Conservation (phyloP, 306 rosid genomes). For the Cyclanthera cordifolia region DNA sequence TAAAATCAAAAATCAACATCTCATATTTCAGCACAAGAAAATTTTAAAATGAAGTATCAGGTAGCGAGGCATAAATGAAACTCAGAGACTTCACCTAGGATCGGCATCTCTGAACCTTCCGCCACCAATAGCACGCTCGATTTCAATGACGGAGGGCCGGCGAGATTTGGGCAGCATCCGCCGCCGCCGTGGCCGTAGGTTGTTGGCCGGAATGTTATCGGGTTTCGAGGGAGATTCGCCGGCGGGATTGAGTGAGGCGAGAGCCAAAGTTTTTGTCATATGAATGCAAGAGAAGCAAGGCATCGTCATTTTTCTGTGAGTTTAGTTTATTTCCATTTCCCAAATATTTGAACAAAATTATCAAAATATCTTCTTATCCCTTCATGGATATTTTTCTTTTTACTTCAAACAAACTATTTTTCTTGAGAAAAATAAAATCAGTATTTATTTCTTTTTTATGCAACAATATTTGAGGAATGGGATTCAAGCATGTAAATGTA, state of each 20-base stretch:
- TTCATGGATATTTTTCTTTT: too few species aligned
- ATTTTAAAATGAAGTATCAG: too few species aligned
- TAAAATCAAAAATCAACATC: neutral
- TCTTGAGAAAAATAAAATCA: too few species aligned
- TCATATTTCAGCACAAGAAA: too few species aligned
- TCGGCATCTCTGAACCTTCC: constrained; percentile 78
- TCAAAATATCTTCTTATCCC: neutral
- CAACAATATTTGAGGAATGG: too few species aligned
- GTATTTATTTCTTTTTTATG: too few species aligned
- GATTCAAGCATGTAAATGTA: too few species aligned
- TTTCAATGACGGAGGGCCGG: constrained; percentile 41
- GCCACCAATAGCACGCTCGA: constrained; percentile 65
- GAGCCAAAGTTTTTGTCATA: neutral
- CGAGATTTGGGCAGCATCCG: constrained; percentile 10
- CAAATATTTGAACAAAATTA: neutral
- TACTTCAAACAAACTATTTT: too few species aligned
- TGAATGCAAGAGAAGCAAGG: neutral
- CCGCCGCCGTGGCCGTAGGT: neutral
- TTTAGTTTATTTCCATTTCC: neutral
- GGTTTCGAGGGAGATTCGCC: neutral
- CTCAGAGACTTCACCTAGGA: constrained; percentile 17
- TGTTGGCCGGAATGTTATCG: neutral
- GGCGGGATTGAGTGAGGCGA: constrained; percentile 6
- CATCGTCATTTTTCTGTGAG: too few species aligned
- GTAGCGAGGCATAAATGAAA: neutral